Percentiles rank a stretch among this genome's conserved stretches.
Evolutionary conservation across 1,284 basidiomycete species (phyloP).

Genomic region (Peniophora sp.): DNA sequence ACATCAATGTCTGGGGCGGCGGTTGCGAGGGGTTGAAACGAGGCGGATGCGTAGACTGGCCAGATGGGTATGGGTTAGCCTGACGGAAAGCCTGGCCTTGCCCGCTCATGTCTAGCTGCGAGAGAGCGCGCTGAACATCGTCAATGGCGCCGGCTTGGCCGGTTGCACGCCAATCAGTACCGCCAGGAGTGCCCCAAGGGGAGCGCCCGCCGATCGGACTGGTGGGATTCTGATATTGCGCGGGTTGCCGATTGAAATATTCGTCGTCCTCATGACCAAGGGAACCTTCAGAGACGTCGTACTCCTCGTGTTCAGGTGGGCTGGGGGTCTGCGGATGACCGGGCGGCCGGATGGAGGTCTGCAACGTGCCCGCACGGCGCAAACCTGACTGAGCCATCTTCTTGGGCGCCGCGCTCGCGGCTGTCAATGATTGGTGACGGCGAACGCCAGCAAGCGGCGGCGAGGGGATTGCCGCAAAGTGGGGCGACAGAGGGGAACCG

Average conservation of each 20-base stretch:
- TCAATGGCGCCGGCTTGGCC: constrained; percentile 43
- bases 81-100: constrained; percentile 15
- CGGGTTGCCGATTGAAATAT: constrained; percentile 26
- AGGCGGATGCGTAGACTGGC: constrained; percentile 54
- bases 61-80: constrained; percentile 18
- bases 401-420: constrained; percentile 35
- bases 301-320: constrained; percentile 51
- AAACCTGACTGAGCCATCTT: constrained; percentile 42
- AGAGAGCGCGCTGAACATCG: constrained; percentile 67
- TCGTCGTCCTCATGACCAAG: constrained; percentile 50
- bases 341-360: constrained; percentile 25
- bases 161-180: constrained; percentile 55
- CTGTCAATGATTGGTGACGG: constrained; percentile 69
- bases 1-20: constrained; percentile 30
- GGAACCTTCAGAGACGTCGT: constrained; percentile 42
- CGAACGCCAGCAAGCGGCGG: constrained; percentile 67
- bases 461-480: constrained; percentile 49
- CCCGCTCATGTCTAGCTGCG: constrained; percentile 48
- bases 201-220: constrained; percentile 53
- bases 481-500: constrained; percentile 55
- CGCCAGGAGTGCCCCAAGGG: constrained; percentile 49
- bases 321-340: constrained; percentile 28
- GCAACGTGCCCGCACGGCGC: constrained; percentile 69
- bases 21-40: constrained; percentile 55
- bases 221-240: constrained; percentile 38